Base-by-base conservation (phyloP, 2,329 filamentous ascomycete species). In the Tolypocladium nubicola region DNA sequence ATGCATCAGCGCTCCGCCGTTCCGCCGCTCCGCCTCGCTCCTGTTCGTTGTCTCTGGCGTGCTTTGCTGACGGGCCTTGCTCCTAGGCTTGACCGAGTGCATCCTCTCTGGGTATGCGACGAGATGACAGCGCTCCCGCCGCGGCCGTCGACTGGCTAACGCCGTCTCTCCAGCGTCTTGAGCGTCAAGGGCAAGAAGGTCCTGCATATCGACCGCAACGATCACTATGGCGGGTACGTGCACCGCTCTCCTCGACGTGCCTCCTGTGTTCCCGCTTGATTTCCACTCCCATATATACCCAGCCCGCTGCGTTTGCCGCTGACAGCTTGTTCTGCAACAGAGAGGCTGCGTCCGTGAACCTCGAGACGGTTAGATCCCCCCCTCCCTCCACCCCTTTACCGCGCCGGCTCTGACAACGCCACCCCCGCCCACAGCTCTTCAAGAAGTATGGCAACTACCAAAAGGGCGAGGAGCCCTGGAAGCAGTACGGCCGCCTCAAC, bases 151-250 rank as follows among this genome's bases (percentile, higher is more conserved):
- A 41, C 23, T 26, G n/a, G 50, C 61, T 54, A 63, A 60, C 68
- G 91, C 33, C 26, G 16, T 40, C 37, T 53, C 41, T 56, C 33
- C 56, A 72, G 92, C 76, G 92, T 99, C 61, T 79, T 97, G 72
- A 96, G 91, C 79, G 93, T 97, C 69, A 97, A 97, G 82, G 93
- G 93, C 75, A 93, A 96, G 82, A 97, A 97, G 81, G 94, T 99
- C 70, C 84, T 99, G 64, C 94, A 99, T 79, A 96, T 99, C 73
- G 94, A 97, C 78, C 88, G 92, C 72, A 97, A 97, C 73, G 90
- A 96, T 74, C 92, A 97, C 80, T 97, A 97, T 71, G 94, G 94
- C 83, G 94, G 90, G 92, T 96, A 79, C 69, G 88, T 56, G 9
- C 21, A 9, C n/a, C 19, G 35, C 8, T 19, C 38, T 39, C 39